Conservation (phyloP, 208 protist genomes). For the Wallacemonas collosoma region DNA sequence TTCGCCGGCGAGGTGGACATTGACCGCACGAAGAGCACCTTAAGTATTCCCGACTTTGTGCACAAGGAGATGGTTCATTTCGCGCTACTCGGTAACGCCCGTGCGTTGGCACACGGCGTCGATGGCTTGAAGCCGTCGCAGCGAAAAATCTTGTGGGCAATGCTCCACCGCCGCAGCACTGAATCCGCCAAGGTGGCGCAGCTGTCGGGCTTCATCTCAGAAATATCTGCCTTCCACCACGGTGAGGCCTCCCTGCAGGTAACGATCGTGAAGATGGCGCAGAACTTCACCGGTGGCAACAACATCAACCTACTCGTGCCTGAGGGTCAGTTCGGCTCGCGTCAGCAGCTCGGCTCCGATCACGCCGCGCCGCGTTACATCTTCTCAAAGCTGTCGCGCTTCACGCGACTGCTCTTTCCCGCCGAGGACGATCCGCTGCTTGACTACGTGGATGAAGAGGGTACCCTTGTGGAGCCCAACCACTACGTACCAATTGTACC, state of each 20-base stretch:
- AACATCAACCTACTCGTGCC: conserved; percentile 99
- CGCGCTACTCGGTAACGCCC: conserved; percentile 91
- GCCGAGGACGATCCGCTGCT: conserved; percentile 97
- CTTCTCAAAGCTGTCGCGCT: conserved; percentile 94
- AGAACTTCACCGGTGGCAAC: conserved; percentile 99
- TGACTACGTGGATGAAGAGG: conserved; percentile 98
- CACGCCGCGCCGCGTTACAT: conserved; percentile 96
- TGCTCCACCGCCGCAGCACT: conserved; percentile 87
- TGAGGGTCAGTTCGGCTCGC: conserved; percentile 99
- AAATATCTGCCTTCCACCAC: conserved; percentile 99
- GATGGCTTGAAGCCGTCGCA: conserved; percentile 99
- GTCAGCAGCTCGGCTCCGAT: conserved; percentile 98
- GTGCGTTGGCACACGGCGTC: conserved; percentile 89
- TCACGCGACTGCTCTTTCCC: conserved; percentile 97
- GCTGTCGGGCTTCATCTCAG: conserved; percentile 98
- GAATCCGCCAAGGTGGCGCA: conserved; percentile 99
- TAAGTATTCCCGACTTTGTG: conserved; percentile 97
- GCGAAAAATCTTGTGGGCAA: conserved; percentile 99
- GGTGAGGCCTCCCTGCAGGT: conserved; percentile 97
- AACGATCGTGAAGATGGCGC: conserved; percentile 99
- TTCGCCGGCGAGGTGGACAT: conserved; percentile 88
- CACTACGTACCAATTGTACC: conserved; percentile 99
- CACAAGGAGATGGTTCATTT: conserved; percentile 99
- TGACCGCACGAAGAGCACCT: conserved; percentile 81
- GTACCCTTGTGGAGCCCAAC: conserved; percentile 97